These are phyloP conservation scores for Mycena vulgaris DNA, from an alignment of 768 basidiomycete genomes.

Conservation along the genomic window DNA sequence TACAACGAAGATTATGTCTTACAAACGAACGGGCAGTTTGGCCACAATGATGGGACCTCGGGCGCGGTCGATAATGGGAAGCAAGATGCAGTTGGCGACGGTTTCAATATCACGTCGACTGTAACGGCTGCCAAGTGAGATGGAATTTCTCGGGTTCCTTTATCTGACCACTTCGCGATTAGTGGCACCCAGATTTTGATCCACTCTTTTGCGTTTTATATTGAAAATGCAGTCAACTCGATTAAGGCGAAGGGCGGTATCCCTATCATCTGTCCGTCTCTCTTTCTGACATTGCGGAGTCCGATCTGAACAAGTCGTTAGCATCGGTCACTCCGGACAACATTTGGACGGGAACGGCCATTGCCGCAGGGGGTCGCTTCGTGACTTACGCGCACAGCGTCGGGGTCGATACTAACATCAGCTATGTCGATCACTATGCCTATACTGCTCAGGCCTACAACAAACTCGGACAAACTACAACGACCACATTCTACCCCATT, in stretches of 20 bases:
- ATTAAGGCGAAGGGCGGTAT: constrained; percentile 53
- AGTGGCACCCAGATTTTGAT: constrained; percentile 51
- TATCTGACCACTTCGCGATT: constrained; percentile 1
- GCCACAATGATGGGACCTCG: constrained; percentile 46
- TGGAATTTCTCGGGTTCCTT: background rate
- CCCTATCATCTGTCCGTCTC: constrained; percentile 49
- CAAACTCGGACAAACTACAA: constrained; percentile 44
- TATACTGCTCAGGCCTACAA: constrained; percentile 51
- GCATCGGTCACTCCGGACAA: constrained; percentile 51
- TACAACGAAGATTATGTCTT: background rate
- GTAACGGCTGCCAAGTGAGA: constrained; percentile 43
- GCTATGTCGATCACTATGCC: constrained; percentile 52
- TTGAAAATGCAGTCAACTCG: constrained; percentile 49
- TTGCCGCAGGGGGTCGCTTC: constrained; percentile 47
- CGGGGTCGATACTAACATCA: constrained; percentile 41
- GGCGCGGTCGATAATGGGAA: constrained; percentile 37
- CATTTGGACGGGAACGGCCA: constrained; percentile 43
- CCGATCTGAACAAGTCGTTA: background rate
- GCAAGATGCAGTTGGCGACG: constrained; percentile 36
- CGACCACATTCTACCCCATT: constrained; percentile 49
- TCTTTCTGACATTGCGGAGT: background rate
- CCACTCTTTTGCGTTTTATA: constrained; percentile 51
- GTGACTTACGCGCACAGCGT: constrained; percentile 48
- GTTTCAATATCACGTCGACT: constrained; percentile 38
- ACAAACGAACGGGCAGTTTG: constrained; percentile 36